Percentiles rank a stretch among this genome's conserved stretches.
Evolutionary conservation across 1,284 basidiomycete genomes (phyloP).

Genomic region (Cutaneotrichosporon dermatis): DNA sequence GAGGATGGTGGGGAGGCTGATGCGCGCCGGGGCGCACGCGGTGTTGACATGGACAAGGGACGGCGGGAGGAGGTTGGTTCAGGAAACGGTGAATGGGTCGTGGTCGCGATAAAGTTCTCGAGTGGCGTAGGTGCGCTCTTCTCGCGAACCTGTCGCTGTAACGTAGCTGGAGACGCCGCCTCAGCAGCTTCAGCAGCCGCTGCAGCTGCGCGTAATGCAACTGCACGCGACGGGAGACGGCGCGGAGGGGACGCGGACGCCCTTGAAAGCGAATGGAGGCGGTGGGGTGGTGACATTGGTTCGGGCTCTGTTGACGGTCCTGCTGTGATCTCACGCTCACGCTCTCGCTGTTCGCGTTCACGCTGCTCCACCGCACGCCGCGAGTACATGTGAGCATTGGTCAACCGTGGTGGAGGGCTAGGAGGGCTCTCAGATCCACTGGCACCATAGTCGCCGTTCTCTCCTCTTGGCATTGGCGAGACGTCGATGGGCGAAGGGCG

Average conservation of each 20-base stretch:
- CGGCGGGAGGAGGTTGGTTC: neutral
- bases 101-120: conserved; percentile 29
- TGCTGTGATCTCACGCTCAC: no score
- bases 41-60: conserved; percentile 4
- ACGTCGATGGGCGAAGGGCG: no score
- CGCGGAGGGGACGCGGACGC: neutral
- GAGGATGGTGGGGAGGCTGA: conserved; percentile 3
- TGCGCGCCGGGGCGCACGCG: neutral
- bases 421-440: conserved; percentile 28
- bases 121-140: conserved; percentile 20
- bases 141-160: neutral
- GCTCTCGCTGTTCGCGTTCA: neutral
- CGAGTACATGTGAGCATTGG: conserved; percentile 31
- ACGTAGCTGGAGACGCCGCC: neutral
- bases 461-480: neutral
- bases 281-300: neutral
- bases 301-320: neutral
- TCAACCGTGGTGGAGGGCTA: conserved; percentile 36
- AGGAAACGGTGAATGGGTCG: conserved; percentile 1
- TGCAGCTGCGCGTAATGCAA: conserved; percentile 21
- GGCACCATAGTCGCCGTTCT: neutral
- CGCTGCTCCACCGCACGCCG: neutral
- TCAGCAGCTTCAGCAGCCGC: neutral
- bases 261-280: neutral
- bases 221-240: conserved; percentile 22